phyloP scores from a whole-genome alignment of 2,329 filamentous ascomycete species.

The Hymenotorrendiella dingleyae region DNA sequence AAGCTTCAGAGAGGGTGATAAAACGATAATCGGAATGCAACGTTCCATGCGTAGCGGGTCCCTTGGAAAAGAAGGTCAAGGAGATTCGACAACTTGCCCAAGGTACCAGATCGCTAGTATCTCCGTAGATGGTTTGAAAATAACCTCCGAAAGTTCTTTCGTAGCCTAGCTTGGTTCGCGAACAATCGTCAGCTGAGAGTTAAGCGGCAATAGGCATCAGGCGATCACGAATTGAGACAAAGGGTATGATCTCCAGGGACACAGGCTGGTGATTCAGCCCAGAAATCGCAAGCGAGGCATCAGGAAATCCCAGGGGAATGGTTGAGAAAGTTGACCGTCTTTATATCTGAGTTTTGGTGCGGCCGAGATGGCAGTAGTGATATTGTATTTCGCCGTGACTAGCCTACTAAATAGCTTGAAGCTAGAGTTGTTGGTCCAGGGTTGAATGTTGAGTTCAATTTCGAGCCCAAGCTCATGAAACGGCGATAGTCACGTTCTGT shows the following conservation, averaged over 20 bases:
- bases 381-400: neutral
- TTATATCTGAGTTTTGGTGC: conserved; percentile 2
- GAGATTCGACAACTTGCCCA: too few relatives aligned
- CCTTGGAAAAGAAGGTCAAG: neutral
- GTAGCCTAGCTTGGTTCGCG: neutral
- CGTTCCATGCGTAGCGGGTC: neutral
- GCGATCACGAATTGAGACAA: conserved; percentile 1
- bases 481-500: neutral
- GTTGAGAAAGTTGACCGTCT: neutral
- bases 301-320: conserved; percentile 2
- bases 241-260: neutral
- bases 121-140: neutral
- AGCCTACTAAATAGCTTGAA: neutral
- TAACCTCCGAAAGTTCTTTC: neutral
- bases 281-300: neutral
- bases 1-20: neutral
- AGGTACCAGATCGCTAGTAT: too few relatives aligned
- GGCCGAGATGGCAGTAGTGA: neutral
- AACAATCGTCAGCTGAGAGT: neutral
- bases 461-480: too few relatives aligned
- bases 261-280: neutral
- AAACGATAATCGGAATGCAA: conserved; percentile 4
- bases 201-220: neutral
- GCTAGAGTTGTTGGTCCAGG: neutral
- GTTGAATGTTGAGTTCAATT: neutral